phyloP scores from a whole-genome alignment of 805 yeast species.

The Hanseniaspora nectarophila region DNA sequence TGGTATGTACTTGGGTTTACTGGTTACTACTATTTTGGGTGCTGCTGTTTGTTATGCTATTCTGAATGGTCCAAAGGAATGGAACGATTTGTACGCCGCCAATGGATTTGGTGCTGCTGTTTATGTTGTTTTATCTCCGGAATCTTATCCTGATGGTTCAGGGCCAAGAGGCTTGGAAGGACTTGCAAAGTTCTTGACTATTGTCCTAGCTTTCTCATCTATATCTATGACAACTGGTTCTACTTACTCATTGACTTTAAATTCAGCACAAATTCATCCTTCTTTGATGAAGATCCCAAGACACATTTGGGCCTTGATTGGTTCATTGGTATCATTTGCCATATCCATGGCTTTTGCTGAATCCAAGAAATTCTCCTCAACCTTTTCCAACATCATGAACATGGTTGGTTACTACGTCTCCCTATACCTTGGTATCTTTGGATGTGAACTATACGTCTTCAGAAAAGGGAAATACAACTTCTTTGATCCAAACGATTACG shows the following conservation, averaged over 20 bases:
- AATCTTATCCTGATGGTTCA: constrained; percentile 33
- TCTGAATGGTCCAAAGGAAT: constrained; percentile 31
- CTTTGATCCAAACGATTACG: constrained; percentile 52
- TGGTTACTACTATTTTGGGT: constrained; percentile 67
- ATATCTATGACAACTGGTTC: constrained; percentile 85
- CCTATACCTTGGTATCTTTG: constrained; percentile 59
- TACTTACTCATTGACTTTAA: constrained; percentile 76
- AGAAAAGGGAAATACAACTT: constrained; percentile 44
- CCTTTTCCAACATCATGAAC: constrained; percentile 77
- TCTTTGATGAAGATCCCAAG: constrained; percentile 65
- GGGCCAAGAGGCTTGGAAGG: constrained; percentile 63
- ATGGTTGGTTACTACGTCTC: constrained; percentile 85
- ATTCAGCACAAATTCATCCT: constrained; percentile 73
- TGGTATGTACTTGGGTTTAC: constrained; percentile 57
- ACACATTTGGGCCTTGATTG: constrained; percentile 64
- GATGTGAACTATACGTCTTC: constrained; percentile 73
- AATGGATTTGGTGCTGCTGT: constrained; percentile 70
- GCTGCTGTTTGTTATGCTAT: constrained; percentile 76
- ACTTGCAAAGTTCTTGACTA: constrained; percentile 82
- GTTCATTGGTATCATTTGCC: constrained; percentile 65
- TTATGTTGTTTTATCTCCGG: constrained; percentile 60
- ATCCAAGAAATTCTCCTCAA: constrained; percentile 55
- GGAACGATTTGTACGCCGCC: constrained; percentile 40
- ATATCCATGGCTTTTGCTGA: constrained; percentile 87
- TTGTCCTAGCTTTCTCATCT: constrained; percentile 67